Conservation (phyloP, 2,329 filamentous ascomycete genomes). For the Achaetomium macrosporum region DNA sequence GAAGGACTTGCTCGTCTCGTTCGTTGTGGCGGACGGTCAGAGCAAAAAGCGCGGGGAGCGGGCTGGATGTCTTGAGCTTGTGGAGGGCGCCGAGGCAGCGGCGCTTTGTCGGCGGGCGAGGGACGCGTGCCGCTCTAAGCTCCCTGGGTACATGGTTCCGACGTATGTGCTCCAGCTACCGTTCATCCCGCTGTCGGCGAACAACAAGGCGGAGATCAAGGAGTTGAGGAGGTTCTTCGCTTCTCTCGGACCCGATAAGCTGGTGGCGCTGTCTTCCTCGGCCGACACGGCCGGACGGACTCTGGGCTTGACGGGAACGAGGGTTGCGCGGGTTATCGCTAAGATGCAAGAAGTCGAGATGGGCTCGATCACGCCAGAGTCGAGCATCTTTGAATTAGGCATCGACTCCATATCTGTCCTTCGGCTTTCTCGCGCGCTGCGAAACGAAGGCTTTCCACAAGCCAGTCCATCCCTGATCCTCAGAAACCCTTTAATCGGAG, state of each 20-base stretch:
- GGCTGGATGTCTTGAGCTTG: constrained; percentile 21
- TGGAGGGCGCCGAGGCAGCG: constrained; percentile 31
- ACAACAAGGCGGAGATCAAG: constrained; percentile 83
- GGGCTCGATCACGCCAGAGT: constrained; percentile 41
- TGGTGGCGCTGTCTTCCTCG: constrained; percentile 55
- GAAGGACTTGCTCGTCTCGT: constrained; percentile 80
- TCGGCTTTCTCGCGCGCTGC: constrained; percentile 59
- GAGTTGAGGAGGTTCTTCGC: constrained; percentile 62
- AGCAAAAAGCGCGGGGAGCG: background rate
- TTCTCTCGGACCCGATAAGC: constrained; percentile 50
- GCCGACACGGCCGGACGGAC: constrained; percentile 24
- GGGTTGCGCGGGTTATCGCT: constrained; percentile 49
- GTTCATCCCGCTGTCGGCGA: constrained; percentile 71
- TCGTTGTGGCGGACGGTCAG: constrained; percentile 43
- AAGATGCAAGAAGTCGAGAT: constrained; percentile 43
- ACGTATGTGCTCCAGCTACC: constrained; percentile 71
- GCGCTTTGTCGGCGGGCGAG: constrained; percentile 43
- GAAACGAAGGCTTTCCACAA: constrained; percentile 52
- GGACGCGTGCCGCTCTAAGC: constrained; percentile 58
- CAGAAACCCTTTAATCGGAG: constrained; percentile 48
- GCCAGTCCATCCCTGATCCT: constrained; percentile 64
- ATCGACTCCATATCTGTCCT: constrained; percentile 84
- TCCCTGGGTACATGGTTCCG: constrained; percentile 87
- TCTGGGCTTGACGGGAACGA: constrained; percentile 34
- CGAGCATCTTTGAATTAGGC: constrained; percentile 78